Conservation (phyloP, 2,329 filamentous ascomycete species). For the Colletotrichum sp. region DNA sequence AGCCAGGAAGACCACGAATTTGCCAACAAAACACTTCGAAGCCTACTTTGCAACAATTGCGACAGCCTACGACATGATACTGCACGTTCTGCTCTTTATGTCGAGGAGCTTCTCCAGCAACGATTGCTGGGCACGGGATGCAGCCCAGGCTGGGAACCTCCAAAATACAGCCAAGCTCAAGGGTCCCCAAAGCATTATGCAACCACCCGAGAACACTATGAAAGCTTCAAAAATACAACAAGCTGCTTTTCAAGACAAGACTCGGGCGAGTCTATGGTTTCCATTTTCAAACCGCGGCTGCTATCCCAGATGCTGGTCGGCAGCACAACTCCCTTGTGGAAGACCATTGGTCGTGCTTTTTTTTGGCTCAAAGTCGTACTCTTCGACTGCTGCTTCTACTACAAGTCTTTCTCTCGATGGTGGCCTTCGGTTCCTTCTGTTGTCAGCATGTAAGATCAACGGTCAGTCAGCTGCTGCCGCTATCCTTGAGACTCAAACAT, state of each 20-base stretch:
- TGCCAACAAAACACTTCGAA: neutral
- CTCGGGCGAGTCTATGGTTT: neutral
- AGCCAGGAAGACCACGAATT: neutral
- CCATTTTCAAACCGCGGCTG: neutral
- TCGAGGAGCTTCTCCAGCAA: neutral
- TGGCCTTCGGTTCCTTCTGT: neutral
- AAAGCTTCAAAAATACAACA: neutral
- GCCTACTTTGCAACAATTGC: neutral
- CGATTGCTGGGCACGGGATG: neutral
- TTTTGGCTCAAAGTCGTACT: neutral
- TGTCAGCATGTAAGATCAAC: accelerated
- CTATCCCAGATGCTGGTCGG: neutral
- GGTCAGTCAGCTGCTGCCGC: neutral
- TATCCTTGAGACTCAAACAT: neutral
- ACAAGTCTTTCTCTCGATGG: neutral
- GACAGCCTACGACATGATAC: neutral
- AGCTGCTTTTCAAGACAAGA: neutral
- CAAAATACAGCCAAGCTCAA: neutral
- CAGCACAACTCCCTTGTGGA: neutral
- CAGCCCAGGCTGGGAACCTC: neutral
- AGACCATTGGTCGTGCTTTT: neutral
- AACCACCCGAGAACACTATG: neutral
- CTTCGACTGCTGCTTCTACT: neutral
- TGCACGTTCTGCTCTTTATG: neutral
- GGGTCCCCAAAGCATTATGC: neutral